A percentile compares a stretch with the other conserved stretches of the same genome.
These are phyloP conservation scores for Xylaria grammica DNA, from an alignment of 495 filamentous ascomycete species.

Conservation along the genomic window DNA sequence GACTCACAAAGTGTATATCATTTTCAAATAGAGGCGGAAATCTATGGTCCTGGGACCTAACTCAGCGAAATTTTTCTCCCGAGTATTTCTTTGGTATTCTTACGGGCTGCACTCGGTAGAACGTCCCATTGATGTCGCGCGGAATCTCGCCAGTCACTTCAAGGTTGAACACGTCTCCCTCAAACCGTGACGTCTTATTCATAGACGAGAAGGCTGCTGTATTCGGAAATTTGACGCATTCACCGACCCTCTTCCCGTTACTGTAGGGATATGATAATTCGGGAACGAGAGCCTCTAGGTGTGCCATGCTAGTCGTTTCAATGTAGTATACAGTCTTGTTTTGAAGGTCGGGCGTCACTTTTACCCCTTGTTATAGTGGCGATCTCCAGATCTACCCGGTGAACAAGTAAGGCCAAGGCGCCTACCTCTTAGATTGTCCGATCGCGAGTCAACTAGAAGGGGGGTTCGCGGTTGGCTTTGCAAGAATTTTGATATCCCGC, in stretches of 20 bases:
- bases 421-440: not conserved
- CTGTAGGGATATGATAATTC: constrained; percentile 44
- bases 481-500: constrained; percentile 4
- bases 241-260: constrained; percentile 38
- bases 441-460: not conserved
- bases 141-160: constrained; percentile 57
- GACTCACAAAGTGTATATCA: constrained; percentile 53
- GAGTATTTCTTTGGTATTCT: constrained; percentile 17
- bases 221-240: constrained; percentile 52
- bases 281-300: constrained; percentile 48
- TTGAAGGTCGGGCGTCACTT: not conserved
- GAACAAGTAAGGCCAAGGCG: not conserved
- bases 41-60: constrained; percentile 39
- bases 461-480: not conserved
- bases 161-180: constrained; percentile 54
- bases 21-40: constrained; percentile 61
- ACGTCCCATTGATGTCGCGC: constrained; percentile 56
- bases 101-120: constrained; percentile 58
- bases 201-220: constrained; percentile 53
- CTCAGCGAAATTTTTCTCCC: not conserved
- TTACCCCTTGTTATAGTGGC: not conserved
- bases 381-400: not conserved
- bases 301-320: constrained; percentile 43
- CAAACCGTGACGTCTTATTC: constrained; percentile 53
- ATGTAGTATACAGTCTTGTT: constrained; percentile 12